phyloP scores from a whole-genome alignment of 164 flowering plant species.

The Aristolochia californica region DNA sequence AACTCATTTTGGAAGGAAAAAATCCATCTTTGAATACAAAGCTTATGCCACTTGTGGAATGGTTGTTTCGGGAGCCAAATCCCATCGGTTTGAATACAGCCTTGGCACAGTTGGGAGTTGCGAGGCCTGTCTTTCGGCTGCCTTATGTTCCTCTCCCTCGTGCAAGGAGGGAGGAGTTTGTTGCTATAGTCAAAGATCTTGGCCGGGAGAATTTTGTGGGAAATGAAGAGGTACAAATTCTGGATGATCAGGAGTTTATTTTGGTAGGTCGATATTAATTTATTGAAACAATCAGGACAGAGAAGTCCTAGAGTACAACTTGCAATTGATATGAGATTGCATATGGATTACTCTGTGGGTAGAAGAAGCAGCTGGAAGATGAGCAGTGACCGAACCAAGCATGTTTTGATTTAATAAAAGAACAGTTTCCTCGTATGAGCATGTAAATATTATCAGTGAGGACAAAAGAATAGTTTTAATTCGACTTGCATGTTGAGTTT shows the following conservation, averaged over 20 bases:
- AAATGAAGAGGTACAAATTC: conserved; percentile 59
- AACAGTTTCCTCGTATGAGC: too few species aligned
- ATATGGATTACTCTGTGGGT: too few species aligned
- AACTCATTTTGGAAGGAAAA: conserved; percentile 56
- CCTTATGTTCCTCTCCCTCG: conserved; percentile 80
- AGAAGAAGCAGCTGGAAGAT: too few species aligned
- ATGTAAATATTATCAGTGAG: too few species aligned
- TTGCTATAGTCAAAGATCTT: conserved; percentile 55
- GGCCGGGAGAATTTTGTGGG: conserved; percentile 80
- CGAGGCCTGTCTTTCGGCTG: conserved; percentile 71
- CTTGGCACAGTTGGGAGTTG: conserved; percentile 78
- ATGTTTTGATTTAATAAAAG: too few species aligned
- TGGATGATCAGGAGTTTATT: conserved; percentile 67
- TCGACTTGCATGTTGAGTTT: too few species aligned
- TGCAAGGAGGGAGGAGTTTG: conserved; percentile 59
- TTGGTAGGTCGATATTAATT: conserved; percentile 52
- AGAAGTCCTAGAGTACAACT: too few species aligned
- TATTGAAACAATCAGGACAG: not conserved
- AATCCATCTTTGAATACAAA: conserved; percentile 44
- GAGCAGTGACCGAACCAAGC: too few species aligned
- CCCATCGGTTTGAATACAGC: conserved; percentile 82
- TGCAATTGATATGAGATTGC: too few species aligned
- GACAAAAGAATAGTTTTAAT: too few species aligned
- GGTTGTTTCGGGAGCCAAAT: conserved; percentile 43
- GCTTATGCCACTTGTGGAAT: conserved; percentile 48